Evolutionary conservation across 2,329 filamentous ascomycete genomes (phyloP).

Genomic region (Tolypocladium ovalisporum): DNA sequence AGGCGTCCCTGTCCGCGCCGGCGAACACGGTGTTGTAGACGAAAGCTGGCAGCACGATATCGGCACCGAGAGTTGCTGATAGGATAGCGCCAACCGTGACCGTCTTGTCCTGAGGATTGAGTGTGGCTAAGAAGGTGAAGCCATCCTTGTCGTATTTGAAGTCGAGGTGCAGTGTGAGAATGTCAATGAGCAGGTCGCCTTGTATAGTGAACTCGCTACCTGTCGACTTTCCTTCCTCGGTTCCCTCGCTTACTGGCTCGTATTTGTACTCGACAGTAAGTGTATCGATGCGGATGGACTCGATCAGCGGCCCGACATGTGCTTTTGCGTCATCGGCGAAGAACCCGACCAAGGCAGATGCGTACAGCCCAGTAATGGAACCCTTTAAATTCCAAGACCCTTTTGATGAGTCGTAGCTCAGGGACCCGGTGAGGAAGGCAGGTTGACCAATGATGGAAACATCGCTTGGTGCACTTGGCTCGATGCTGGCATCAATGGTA

Average conservation of each 20-base stretch:
- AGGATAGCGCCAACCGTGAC: constrained; percentile 6
- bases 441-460: neutral
- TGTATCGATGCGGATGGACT: constrained; percentile 5
- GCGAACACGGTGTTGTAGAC: constrained; percentile 1
- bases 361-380: constrained; percentile 1
- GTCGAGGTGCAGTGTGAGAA: constrained; percentile 3
- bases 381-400: constrained; percentile 3
- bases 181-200: constrained; percentile 7
- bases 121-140: constrained; percentile 2
- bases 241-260: neutral
- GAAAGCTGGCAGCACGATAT: constrained; percentile 6
- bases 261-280: constrained; percentile 5
- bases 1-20: neutral
- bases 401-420: constrained; percentile 1
- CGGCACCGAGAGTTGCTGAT: constrained; percentile 1
- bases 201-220: constrained; percentile 5
- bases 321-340: constrained; percentile 2
- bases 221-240: neutral
- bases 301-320: constrained; percentile 4
- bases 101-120: neutral
- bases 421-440: neutral
- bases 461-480: neutral
- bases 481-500: neutral
- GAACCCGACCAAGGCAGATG: constrained; percentile 3
- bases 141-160: constrained; percentile 2